phyloP scores from a whole-genome alignment of 495 filamentous ascomycete species.

The Penicillium maclennaniae region DNA sequence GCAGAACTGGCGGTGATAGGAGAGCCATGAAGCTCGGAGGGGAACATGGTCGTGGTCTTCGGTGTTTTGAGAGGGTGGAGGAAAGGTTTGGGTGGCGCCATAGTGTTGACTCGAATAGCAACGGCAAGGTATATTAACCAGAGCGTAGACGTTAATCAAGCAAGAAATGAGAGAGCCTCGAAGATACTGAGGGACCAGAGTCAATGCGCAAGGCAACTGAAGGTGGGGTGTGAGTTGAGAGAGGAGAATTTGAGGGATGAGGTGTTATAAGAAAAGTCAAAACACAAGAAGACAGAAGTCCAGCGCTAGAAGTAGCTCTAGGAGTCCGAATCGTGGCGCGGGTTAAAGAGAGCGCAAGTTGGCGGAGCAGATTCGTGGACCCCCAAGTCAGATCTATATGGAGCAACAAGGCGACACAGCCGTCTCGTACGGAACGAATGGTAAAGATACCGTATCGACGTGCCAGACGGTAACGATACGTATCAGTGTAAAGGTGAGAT shows the following conservation, averaged over 20 bases:
- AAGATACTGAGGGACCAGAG: too few species aligned
- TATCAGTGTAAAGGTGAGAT: not conserved
- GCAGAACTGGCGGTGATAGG: slow-evolving; percentile 15
- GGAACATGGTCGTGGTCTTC: slow-evolving; percentile 65
- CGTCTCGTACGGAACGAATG: slow-evolving; percentile 3
- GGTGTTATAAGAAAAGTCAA: not conserved
- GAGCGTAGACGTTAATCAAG: too few species aligned
- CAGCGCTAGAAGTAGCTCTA: not conserved
- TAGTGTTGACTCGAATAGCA: slow-evolving; percentile 22
- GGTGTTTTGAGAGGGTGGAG: slow-evolving; percentile 75
- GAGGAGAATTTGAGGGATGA: not conserved
- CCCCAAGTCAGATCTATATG: slow-evolving; percentile 8
- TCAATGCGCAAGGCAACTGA: not conserved
- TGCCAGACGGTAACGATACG: slow-evolving; percentile 8
- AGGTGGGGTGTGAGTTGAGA: not conserved
- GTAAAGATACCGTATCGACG: slow-evolving; percentile 2
- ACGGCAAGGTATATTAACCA: too few species aligned
- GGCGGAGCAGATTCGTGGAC: not conserved
- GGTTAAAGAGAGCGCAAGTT: slow-evolving; percentile 3
- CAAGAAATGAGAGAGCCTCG: too few species aligned
- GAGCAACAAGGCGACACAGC: not conserved
- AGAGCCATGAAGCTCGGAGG: slow-evolving; percentile 59
- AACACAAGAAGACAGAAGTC: not conserved
- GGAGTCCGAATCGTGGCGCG: not conserved
- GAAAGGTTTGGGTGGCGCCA: slow-evolving; percentile 57